Evolutionary conservation across 805 yeast species (phyloP), one percentile per base, ranked within the genome.

Genomic region (Candida cerambycidarum): DNA sequence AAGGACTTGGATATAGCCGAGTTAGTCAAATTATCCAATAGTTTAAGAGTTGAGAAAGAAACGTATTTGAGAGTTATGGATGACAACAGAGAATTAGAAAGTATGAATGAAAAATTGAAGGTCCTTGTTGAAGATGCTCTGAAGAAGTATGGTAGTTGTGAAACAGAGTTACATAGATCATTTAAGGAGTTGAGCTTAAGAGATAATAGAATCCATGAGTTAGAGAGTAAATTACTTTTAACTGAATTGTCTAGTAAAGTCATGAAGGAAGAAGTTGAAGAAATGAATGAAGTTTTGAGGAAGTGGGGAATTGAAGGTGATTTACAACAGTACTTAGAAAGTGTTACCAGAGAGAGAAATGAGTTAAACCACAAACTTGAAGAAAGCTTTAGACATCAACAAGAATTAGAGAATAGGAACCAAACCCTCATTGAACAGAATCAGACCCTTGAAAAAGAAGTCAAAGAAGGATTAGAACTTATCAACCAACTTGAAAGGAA

Each of bases 21-120:
- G 13, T 34, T 34, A 10, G 15, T 16, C 4, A 5, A 32, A 10
- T 34, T 34, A 23, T 23, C 29, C 3, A 10, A 34, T 23, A 10
- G 6, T 4, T 34, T 34, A 24, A 34, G 6, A 7, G 9, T 11
- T 12, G 29, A 34, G 3, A 3, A 21, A 14, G 18, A 23, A 4
- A 29, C 28, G 28, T 19, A 24, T 13, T 2, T n/a, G 3, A 18
- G n/a, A 12, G 3, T 28, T 12, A 19, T 4, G 4, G 16, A 29
- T n/a, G 47, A 44, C 28, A 43, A 38, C 30, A 32, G 35, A 16
- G 45, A 48, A 17, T 39, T 44, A 27, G 48, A 44, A 12, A 35
- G 39, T 3, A 44, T 39, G 38, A 40, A 32, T 32, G 29, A 37
- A 18, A 23, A 35, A 12, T 5, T 5, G 5, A 13, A 29, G 16